Base-by-base conservation (phyloP, 306 rosid species). In the Acacia crassicarpa region DNA sequence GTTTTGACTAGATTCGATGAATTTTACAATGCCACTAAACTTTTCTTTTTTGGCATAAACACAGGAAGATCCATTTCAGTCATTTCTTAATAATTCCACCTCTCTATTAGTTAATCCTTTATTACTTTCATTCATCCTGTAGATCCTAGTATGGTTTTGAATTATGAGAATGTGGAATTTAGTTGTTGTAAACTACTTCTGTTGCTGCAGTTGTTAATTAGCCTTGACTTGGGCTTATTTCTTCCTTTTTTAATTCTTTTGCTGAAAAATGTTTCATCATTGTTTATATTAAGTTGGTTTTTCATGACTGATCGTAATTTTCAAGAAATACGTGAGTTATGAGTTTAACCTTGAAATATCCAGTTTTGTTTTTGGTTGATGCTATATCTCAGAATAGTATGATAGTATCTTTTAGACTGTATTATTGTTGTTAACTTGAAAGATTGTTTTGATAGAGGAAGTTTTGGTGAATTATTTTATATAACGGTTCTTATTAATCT, bases 1-100 rank as follows among this genome's bases (percentile, higher is more conserved):
- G 78, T n/a, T 67, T 78, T 59, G 81, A 40, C 71, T 74, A 74
- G 17, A 70, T 58, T 73, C 74, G 4, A 53, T 54, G n/a, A 32
- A 27, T 63, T 77, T 62, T 65, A 72, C 67, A 35, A 54, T 85
- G 62, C 80, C 6, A 41, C 56, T 45, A 27, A 33, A 15, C 4
- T 16, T 68, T 71, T 81, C n/a, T n/a, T n/a, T n/a, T n/a, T n/a
- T n/a, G n/a, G n/a, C n/a, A n/a, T n/a, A n/a, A n/a, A n/a, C n/a
- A n/a, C n/a, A n/a, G n/a, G n/a, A n/a, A n/a, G n/a, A n/a, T n/a
- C n/a, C n/a, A n/a, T n/a, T n/a, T n/a, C 59, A 69, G 23, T 51
- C 65, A 69, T 76, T 75, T 75, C 63, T 61, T 68, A 59, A 75
- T 48, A 59, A 40, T 73, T 20, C 17, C 51, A 59, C 75, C 80